Conservation (phyloP, 257 asterid species). For the Capsicum rhomboideum region DNA sequence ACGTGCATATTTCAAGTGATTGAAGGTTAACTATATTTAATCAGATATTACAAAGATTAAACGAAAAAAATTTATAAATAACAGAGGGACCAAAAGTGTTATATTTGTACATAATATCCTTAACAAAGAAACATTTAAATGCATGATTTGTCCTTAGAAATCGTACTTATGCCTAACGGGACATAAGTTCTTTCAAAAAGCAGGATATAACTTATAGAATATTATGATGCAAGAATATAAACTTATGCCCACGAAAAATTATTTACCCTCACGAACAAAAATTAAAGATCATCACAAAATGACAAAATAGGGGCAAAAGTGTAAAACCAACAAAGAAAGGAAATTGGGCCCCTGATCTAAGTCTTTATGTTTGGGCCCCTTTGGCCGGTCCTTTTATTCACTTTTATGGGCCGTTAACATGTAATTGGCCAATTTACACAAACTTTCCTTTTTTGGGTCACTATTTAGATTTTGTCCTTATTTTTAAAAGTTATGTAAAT, state of each 20-base stretch:
- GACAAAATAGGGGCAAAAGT: neutral
- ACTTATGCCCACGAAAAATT: neutral
- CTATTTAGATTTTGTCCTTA: neutral
- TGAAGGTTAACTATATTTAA: no score
- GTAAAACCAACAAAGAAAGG: neutral
- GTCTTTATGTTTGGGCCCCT: no score
- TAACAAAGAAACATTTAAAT: no score
- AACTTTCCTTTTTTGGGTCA: neutral
- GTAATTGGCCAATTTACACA: neutral
- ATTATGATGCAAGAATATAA: neutral
- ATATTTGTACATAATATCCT: no score
- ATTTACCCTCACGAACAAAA: neutral
- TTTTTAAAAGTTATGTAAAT: neutral
- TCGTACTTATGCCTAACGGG: neutral
- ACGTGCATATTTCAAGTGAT: no score
- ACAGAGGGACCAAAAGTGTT: no score
- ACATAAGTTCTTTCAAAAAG: neutral
- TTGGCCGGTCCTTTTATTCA: no score
- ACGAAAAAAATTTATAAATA: no score
- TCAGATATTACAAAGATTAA: no score
- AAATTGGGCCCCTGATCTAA: neutral
- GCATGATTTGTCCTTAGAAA: no score
- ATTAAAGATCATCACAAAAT: neutral
- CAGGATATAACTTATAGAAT: neutral
- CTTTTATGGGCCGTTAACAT: neutral